phyloP scores from a whole-genome alignment of 306 rosid species.

The Sphenostylis stenocarpa region DNA sequence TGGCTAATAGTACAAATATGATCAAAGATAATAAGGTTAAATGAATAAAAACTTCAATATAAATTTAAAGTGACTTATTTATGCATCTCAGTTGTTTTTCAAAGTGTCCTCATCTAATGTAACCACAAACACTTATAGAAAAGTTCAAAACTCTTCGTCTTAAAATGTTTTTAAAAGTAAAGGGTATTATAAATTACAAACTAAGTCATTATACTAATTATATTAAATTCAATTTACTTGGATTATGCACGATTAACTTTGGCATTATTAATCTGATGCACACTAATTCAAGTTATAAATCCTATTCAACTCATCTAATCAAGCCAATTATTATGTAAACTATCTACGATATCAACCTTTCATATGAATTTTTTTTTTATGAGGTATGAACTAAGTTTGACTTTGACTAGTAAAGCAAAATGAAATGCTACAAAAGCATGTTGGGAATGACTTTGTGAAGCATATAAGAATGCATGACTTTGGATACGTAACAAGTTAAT shows the following conservation, averaged over 20 bases:
- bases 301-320: neutral
- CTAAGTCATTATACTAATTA: neutral
- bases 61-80: too few relatives aligned
- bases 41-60: too few relatives aligned
- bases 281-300: neutral
- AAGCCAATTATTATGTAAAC: conserved; percentile 10
- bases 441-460: conserved; percentile 11
- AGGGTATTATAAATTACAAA: neutral
- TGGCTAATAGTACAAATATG: too few relatives aligned
- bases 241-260: neutral
- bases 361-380: neutral
- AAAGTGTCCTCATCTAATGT: neutral
- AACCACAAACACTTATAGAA: neutral
- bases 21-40: too few relatives aligned
- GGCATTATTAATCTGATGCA: neutral
- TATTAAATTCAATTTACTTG: neutral
- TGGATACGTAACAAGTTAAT: neutral
- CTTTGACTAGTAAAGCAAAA: conserved; percentile 23
- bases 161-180: neutral
- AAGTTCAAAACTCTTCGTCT: neutral
- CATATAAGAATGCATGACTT: neutral
- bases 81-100: neutral
- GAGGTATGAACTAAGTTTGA: neutral
- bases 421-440: conserved; percentile 14
- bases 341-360: too few relatives aligned